phyloP scores from a whole-genome alignment of 2,329 filamentous ascomycete species.

The Alternaria sp. region DNA sequence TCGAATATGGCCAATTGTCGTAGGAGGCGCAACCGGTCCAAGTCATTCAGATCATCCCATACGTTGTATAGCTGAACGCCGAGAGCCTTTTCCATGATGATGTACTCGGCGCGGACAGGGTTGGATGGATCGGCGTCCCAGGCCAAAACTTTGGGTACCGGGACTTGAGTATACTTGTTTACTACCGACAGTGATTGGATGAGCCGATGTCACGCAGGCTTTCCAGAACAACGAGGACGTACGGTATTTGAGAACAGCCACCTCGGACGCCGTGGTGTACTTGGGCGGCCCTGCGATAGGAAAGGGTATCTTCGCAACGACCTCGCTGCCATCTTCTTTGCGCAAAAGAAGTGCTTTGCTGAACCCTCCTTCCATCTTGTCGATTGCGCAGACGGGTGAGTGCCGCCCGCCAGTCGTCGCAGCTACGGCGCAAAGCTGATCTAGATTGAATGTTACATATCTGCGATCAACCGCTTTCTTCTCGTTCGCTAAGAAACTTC shows the following conservation, averaged over 20 bases:
- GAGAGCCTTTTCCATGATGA: conserved; percentile 44
- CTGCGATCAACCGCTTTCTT: conserved; percentile 27
- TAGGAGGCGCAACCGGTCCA: no score
- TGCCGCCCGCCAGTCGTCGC: conserved; percentile 18
- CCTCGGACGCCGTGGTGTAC: conserved; percentile 45
- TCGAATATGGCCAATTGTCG: no score
- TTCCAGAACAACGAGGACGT: conserved; percentile 6
- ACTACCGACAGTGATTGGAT: conserved; percentile 8
- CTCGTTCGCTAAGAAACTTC: conserved; percentile 38
- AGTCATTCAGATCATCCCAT: conserved; percentile 40
- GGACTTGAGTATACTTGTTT: conserved; percentile 22
- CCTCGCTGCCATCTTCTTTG: conserved; percentile 22
- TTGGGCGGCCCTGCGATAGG: conserved; percentile 38
- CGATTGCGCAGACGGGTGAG: conserved; percentile 34
- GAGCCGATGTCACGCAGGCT: not conserved
- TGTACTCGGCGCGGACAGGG: conserved; percentile 44
- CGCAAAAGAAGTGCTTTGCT: conserved; percentile 41
- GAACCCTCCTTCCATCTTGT: conserved; percentile 45
- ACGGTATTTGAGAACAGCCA: conserved; percentile 44
- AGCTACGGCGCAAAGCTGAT: conserved; percentile 36
- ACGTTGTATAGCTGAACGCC: conserved; percentile 35
- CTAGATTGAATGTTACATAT: conserved; percentile 38
- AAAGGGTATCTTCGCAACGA: conserved; percentile 32
- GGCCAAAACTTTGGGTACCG: conserved; percentile 36
- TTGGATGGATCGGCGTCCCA: conserved; percentile 37